Base-by-base conservation (phyloP, 164 flowering plant genomes). In the Vitis labrusca region DNA sequence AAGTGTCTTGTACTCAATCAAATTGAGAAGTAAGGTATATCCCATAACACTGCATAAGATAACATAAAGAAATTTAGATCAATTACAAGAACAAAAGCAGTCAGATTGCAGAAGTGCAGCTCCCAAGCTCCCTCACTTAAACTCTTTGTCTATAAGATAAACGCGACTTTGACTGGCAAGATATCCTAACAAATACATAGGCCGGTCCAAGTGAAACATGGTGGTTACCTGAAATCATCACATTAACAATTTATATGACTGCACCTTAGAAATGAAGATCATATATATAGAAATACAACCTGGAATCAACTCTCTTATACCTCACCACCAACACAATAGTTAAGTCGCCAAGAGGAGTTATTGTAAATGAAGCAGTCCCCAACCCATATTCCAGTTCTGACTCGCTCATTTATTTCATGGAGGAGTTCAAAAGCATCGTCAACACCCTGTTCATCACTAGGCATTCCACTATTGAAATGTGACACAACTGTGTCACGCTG, bases 321-420 rank as follows among this genome's bases (percentile, higher is more conserved):
- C 99, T 96, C 99, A 63, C 99, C 98, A 69, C 99, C 99, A 79
- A 96, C 99, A 81, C 97, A 93, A 79, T 96, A 96, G 75, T 93
- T 96, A 55, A 96, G 94, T 54, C 98, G 81, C 98, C 95, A 90
- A 27, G 99, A 84, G 66, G 98, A 90, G 73, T 93, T 93, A 71
- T 81, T 95, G 81, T 93, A 95, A 53, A 93, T 91, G 68, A 93
- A 95, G 76, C 98, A 93, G 65, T 93, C 98, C 59, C 98, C 99
- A 76, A 95, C 98, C 99, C 99, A 95, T 23, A 95, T 55, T 70
- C 98, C 99, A 67, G 99, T 95, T 60, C 97, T 84, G 50, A 93
- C 97, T 68, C 99, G 85, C 71, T 95, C 99, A 82, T 89, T 88
- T 68, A 82, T 86, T 84, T 95, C 99, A 86, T 93, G 89, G 55